Percentiles rank a stretch among this genome's conserved stretches.
Conservation (phyloP, 495 filamentous ascomycete genomes). For the Thermothielavioides terrestris region DNA sequence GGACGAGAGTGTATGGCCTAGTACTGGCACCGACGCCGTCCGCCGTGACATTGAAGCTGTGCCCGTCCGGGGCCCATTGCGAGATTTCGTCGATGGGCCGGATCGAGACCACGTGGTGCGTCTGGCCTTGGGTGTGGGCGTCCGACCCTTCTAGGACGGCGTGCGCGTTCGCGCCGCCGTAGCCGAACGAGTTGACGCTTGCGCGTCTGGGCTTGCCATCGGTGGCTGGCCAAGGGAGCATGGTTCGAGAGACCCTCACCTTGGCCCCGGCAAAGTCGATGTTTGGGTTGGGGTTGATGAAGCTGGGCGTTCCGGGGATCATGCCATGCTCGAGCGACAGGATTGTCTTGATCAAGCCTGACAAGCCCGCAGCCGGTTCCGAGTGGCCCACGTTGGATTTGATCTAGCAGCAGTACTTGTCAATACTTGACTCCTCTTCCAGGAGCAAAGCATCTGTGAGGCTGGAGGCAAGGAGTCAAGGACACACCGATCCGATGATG, state of each 20-base stretch:
- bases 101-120: neutral
- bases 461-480: no score
- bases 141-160: slow-evolving; percentile 34
- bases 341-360: slow-evolving; percentile 31
- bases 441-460: no score
- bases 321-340: slow-evolving; percentile 28
- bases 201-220: slow-evolving; percentile 24
- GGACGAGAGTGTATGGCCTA: slow-evolving; percentile 4
- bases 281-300: slow-evolving; percentile 36
- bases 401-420: no score
- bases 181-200: slow-evolving; percentile 49
- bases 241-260: neutral
- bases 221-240: slow-evolving; percentile 7
- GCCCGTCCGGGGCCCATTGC: no score
- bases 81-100: no score
- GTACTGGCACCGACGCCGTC: no score
- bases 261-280: slow-evolving; percentile 14
- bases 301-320: slow-evolving; percentile 26
- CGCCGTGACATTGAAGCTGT: no score
- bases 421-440: no score
- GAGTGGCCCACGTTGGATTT: slow-evolving; percentile 41
- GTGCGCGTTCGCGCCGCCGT: slow-evolving; percentile 49
- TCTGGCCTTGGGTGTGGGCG: neutral
- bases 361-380: slow-evolving; percentile 30
- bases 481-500: slow-evolving; percentile 29